Percentiles rank a stretch among this genome's conserved stretches.
Evolutionary conservation across 768 basidiomycete species (phyloP).

Genomic region (Panaeolus cyanescens): DNA sequence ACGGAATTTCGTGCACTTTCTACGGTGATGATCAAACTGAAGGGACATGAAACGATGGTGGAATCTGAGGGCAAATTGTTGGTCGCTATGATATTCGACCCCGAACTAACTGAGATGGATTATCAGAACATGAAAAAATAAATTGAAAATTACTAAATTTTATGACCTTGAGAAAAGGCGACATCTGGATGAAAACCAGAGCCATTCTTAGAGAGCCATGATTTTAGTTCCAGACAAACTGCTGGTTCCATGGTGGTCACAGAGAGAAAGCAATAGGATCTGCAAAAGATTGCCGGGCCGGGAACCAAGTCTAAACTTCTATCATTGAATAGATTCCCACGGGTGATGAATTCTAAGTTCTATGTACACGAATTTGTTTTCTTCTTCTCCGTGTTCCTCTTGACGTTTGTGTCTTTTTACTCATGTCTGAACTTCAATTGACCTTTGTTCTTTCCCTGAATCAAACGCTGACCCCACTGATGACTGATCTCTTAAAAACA

Average conservation of each 20-base stretch:
- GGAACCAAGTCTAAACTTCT: too few species aligned
- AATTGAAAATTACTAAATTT: conserved; percentile 11
- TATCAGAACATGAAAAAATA: conserved; percentile 4
- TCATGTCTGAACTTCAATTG: background rate
- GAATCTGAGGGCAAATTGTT: conserved; percentile 50
- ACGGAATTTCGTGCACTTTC: conserved; percentile 47
- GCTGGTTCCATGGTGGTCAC: conserved; percentile 20
- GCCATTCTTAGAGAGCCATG: conserved; percentile 52
- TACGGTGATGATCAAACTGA: conserved; percentile 65
- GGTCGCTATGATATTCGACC: conserved; percentile 47
- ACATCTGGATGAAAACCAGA: conserved; percentile 53
- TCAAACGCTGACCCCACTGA: too few species aligned
- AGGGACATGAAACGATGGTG: conserved; percentile 67
- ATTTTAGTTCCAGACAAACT: conserved; percentile 32
- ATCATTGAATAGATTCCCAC: background rate
- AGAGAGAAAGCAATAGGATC: too few species aligned
- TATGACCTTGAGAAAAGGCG: conserved; percentile 46
- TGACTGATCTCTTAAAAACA: background rate
- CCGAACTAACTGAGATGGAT: conserved; percentile 40
- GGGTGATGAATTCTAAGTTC: too few species aligned
- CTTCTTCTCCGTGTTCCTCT: background rate
- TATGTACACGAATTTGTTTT: background rate
- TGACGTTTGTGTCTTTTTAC: background rate
- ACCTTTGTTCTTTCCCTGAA: background rate
- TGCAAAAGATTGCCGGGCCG: background rate